Evolutionary conservation across 78 protist genomes (phyloP).

Genomic region (Dictyostelium firmibasis): DNA sequence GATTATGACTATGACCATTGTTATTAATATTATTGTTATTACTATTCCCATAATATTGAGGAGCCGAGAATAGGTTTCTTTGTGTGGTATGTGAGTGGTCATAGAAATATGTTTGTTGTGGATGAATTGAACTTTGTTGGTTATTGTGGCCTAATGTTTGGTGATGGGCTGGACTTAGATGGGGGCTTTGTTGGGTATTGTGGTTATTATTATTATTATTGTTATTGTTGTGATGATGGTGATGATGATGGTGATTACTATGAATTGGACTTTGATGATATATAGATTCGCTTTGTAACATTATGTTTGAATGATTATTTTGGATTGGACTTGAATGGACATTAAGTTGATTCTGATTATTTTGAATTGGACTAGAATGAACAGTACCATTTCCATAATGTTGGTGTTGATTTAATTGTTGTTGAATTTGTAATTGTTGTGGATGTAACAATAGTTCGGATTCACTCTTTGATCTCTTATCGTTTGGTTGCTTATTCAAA

Average conservation of each 20-base stretch:
- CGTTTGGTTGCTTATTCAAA: background rate
- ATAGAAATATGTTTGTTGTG: background rate
- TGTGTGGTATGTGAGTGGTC: background rate
- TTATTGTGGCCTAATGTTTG: background rate
- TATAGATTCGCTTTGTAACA: background rate
- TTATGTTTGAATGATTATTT: background rate
- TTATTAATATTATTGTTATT: background rate
- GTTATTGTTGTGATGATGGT: background rate
- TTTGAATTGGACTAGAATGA: background rate
- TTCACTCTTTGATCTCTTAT: background rate
- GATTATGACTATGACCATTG: background rate
- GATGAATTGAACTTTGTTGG: background rate
- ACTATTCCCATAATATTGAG: background rate
- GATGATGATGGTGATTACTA: background rate
- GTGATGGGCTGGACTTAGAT: background rate
- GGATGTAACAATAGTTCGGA: background rate
- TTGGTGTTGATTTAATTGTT: background rate
- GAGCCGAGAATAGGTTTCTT: background rate
- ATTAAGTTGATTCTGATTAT: background rate
- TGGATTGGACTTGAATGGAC: background rate
- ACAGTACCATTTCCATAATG: background rate
- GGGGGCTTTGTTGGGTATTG: background rate
- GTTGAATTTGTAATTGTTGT: conserved; percentile 16
- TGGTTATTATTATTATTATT: background rate
- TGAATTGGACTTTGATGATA: background rate